Evolutionary conservation across 768 basidiomycete species (phyloP), one percentile per base, ranked within the genome.

Genomic region (Suillus discolor): DNA sequence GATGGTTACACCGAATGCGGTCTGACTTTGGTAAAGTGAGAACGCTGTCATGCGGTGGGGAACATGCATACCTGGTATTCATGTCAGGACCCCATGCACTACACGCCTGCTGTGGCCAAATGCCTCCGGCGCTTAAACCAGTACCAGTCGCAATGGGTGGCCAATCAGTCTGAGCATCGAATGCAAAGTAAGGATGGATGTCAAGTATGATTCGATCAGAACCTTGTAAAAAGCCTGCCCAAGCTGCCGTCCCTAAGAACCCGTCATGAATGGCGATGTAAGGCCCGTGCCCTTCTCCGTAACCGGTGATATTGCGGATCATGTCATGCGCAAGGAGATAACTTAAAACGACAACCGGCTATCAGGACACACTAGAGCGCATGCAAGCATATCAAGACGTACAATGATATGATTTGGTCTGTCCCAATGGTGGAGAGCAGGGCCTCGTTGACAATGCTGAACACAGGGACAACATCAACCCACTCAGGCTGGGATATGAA

Each of bases 401-500:
- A 93, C 91, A 91, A 93, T 61, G 84, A 79, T 18, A 83, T 82
- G 15, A 92, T 72, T 42, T 80, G 75, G 45, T 83, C 78, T 65
- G 77, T 71, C 3, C 91, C 90, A 62, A 93, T 88, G 6, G 78
- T 77, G 6, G 72, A 69, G 41, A 85, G 65, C 38, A 84, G 75
- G 2, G 88, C 81, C 75, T 92, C 90, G 68, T 91, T 91, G 13
- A 90, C 72, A 60, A 91, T 85, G 25, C 87, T 86, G 69, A 89
- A 87, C 62, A 86, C 74, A 15, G 83, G 83, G 44, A 90, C 79
- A 12, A 93, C 84, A 63, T 89, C 79, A 64, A 78, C 80, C 80
- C 90, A 93, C 70, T 86, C 81, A 69, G 89, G 86, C 74, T 94
- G 91, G 4, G 86, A 85, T 74, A 96, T 89, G 80, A 96, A 97